Percentiles rank a stretch among this genome's conserved stretches.
These are phyloP conservation scores for Saccharomyces hybrid DNA, from an alignment of 1,139 yeast species.

Conservation along the genomic window DNA sequence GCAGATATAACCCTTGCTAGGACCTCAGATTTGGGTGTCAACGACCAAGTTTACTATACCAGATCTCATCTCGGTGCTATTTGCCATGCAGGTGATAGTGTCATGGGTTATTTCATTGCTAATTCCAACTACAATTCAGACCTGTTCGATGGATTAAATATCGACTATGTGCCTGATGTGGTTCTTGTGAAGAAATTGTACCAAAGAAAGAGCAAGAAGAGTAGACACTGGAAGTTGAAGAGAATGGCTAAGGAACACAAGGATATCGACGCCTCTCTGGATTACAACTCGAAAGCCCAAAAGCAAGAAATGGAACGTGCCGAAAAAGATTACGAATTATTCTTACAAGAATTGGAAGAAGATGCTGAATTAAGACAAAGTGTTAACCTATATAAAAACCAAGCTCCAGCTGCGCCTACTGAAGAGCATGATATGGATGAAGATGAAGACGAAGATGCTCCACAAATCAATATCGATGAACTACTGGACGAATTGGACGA, in stretches of 20 bases:
- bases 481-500: constrained; percentile 88
- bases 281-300: constrained; percentile 58
- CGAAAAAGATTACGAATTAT: constrained; percentile 89
- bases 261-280: constrained; percentile 73
- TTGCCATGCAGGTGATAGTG: constrained; percentile 93
- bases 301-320: constrained; percentile 87
- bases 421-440: constrained; percentile 39
- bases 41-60: constrained; percentile 72
- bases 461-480: constrained; percentile 72
- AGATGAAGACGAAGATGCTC: constrained; percentile 63
- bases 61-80: constrained; percentile 90
- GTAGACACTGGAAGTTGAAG: constrained; percentile 90
- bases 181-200: constrained; percentile 86
- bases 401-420: constrained; percentile 27
- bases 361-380: constrained; percentile 91
- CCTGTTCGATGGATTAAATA: constrained; percentile 58
- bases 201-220: constrained; percentile 67
- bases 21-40: constrained; percentile 75
- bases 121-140: constrained; percentile 85
- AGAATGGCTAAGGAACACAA: constrained; percentile 96
- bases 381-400: constrained; percentile 76
- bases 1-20: constrained; percentile 90
- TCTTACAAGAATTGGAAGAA: constrained; percentile 96
- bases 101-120: constrained; percentile 76
- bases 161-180: constrained; percentile 74